A percentile compares a stretch with the other conserved stretches of the same genome.
Conservation (phyloP, 202 grass and related monocot genomes). For the Panicum hallii region DNA sequence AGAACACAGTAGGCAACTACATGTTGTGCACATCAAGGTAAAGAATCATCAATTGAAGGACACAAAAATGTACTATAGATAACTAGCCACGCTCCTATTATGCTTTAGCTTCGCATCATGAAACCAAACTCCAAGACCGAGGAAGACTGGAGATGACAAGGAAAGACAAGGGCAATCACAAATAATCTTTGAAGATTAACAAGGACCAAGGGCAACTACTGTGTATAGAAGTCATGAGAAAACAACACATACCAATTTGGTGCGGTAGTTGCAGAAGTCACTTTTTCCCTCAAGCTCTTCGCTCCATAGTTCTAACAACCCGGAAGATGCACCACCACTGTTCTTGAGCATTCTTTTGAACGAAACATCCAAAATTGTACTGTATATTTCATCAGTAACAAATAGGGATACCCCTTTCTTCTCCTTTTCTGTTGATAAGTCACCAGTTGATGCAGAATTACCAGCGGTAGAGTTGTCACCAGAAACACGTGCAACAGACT, state of each 20-base stretch:
- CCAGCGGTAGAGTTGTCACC: conserved; percentile 60
- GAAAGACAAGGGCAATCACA: conserved; percentile 14
- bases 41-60: conserved; percentile 14
- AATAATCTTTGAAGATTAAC: conserved; percentile 28
- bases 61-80: conserved; percentile 26
- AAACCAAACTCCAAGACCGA: conserved; percentile 14
- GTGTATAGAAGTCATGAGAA: conserved; percentile 29
- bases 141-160: background rate
- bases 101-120: background rate
- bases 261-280: conserved; percentile 85
- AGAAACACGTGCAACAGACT: conserved; percentile 68
- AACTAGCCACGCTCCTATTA: conserved; percentile 18
- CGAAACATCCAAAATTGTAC: conserved; percentile 81
- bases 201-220: conserved; percentile 6
- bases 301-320: conserved; percentile 84
- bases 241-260: conserved; percentile 79
- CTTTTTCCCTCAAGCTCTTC: conserved; percentile 93
- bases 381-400: conserved; percentile 86
- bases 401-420: conserved; percentile 74
- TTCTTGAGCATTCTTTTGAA: conserved; percentile 98
- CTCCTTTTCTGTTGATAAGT: conserved; percentile 71
- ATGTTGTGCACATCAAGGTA: conserved; percentile 7
- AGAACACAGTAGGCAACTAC: conserved; percentile 31
- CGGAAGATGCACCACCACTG: conserved; percentile 54
- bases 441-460: conserved; percentile 55